Base-by-base conservation (phyloP, 257 asterid species). In the Rauvolfia tetraphylla region DNA sequence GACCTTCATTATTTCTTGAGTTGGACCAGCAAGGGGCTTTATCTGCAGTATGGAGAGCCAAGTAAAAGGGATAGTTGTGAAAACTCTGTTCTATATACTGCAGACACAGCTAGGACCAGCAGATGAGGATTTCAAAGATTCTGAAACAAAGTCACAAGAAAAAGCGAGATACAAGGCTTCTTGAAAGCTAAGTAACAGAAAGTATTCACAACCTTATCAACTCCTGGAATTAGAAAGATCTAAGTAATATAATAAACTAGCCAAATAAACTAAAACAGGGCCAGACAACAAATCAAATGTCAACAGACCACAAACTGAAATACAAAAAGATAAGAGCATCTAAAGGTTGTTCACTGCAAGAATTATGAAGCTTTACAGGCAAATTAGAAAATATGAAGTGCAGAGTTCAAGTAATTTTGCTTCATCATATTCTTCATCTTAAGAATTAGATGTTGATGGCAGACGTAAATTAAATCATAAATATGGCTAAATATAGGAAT, bases 1-100 rank as follows among this genome's bases (percentile, higher is more conserved):
- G 74, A 91, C 91, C 15, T 41, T 41, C 98, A 95, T 95, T 81
- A 95, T 90, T 79, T 90, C 90, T 81, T 81, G 87, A 71, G 99
- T 95, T 49, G 99, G 99, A 63, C 76, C 81, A 31, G 92, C 94
- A 29, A 95, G 96, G 83, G 99, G 98, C 78, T 76, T 87, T 87
- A 95, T 91, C 99, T 95, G 90, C 84, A 88, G 84, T 70, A 85
- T 22, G 48, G 2, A 36, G 49, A 9, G 3, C 4, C 7, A 29
- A 15, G 77, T 48, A 75, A 78, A 75, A 78, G n/a, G 18, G 38
- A 56, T 53, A 66, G 29, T 68, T 48, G 48, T 58, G 70, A 77
- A 46, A 57, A 23, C 15, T 65, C 25, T 56, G 33, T 36, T 57
- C 57, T 51, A 22, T 54, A 31, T 56, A 77, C 23, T 67, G 14